Evolutionary conservation across 2,329 filamentous ascomycete species (phyloP), one percentile per base, ranked within the genome.

Genomic region (Penicillium occitanis): DNA sequence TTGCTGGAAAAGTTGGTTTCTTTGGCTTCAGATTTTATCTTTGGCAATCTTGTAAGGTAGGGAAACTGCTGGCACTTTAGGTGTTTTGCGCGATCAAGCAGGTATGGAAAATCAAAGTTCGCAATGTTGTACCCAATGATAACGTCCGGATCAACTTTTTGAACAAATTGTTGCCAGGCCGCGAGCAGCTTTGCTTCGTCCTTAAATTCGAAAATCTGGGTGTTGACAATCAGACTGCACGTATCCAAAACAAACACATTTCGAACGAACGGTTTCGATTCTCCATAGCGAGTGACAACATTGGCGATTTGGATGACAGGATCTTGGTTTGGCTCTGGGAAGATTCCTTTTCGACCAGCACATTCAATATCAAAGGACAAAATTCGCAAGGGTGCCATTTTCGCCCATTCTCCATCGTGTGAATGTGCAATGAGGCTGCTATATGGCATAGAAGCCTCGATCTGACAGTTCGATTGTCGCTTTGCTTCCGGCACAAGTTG

Each of bases 361-460:
- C 95, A 99, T 79, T 99, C 95, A 72, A 99, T 99, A 86, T 99
- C 95, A 74, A 99, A 98, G 4, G 95, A 98, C 55, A 99, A 80
- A 57, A 97, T 90, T 68, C 95, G 89, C 3, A 99, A 83, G 0
- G 95, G 95, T 0, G 96, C 95, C 89, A 98, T 97, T 80, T 97
- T 99, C 33, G 92, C 92, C 93, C 94, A 99, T 75, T 98, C 93
- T 19, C 93, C 94, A 70, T 95, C 90, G 1, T 93, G 88, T 59
- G 91, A 88, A 77, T 98, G 94, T 10, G 95, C 89, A 69, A 97
- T 88, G 8, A 99, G 82, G 72, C 98, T 89, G 66, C 84, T 82
- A 73, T 96, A 97, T 76, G 90, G 89, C 65, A 96, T 87, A 71
- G 89, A 86, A 13, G 94, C 95, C 80, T 99, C 95, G 69, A 99